Evolutionary conservation across 768 basidiomycete species (phyloP).

Genomic region (Termitomyces sp.): DNA sequence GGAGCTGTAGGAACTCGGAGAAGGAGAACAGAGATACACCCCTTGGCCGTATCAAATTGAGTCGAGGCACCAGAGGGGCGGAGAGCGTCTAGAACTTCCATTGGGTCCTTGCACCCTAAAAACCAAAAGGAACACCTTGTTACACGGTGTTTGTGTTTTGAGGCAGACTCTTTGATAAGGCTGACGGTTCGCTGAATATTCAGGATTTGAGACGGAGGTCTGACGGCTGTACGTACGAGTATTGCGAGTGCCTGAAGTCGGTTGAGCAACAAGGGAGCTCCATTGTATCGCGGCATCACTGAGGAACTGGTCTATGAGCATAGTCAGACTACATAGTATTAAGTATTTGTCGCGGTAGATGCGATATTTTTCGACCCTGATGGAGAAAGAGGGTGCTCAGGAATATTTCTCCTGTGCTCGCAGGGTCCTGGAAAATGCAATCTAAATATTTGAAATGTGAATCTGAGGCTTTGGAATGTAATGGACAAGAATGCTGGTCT

Average conservation of each 20-base stretch:
- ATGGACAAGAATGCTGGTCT: too few species aligned
- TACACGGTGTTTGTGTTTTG: slow-evolving; percentile 12
- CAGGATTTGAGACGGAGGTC: not conserved
- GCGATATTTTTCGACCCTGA: not conserved
- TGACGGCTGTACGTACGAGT: not conserved
- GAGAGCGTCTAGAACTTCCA: slow-evolving; percentile 21
- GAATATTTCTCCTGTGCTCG: slow-evolving; percentile 10
- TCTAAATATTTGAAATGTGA: too few species aligned
- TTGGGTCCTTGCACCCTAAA: slow-evolving; percentile 11
- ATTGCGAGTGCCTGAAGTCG: not conserved
- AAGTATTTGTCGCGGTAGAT: not conserved
- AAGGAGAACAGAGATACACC: slow-evolving; percentile 15
- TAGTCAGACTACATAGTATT: slow-evolving; percentile 7
- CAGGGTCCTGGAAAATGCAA: slow-evolving; percentile 12
- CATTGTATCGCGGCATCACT: slow-evolving; percentile 15
- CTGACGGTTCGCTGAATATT: slow-evolving; percentile 20
- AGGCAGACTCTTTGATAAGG: slow-evolving; percentile 20
- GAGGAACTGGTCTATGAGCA: slow-evolving; percentile 14
- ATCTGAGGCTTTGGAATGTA: too few species aligned
- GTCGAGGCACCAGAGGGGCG: slow-evolving; percentile 18
- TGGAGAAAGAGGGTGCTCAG: slow-evolving; percentile 2
- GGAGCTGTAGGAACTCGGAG: slow-evolving; percentile 19
- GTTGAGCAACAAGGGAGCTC: slow-evolving; percentile 6
- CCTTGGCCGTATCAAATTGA: slow-evolving; percentile 15
- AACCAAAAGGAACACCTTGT: slow-evolving; percentile 17